phyloP scores from a whole-genome alignment of 345 rosid genomes.

The Syzygium oleosum region DNA sequence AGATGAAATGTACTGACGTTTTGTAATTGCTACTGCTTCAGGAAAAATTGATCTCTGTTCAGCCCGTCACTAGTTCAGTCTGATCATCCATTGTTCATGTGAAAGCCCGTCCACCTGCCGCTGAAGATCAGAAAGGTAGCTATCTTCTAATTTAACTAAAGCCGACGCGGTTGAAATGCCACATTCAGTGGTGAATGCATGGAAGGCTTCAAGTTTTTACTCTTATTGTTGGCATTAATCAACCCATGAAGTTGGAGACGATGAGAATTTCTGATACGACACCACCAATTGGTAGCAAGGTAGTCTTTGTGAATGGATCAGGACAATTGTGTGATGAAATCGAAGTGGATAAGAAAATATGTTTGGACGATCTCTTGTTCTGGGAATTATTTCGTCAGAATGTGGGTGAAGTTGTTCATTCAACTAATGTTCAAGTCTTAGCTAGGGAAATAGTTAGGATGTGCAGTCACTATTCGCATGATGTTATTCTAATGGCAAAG shows the following conservation, averaged over 20 bases:
- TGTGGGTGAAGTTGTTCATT: not conserved
- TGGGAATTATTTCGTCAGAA: constrained; percentile 1
- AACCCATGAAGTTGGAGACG: not conserved
- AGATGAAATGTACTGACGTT: too few relatives aligned
- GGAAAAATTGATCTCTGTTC: too few relatives aligned
- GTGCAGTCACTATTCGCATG: not conserved
- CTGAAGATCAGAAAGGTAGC: too few relatives aligned
- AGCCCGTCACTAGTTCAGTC: too few relatives aligned
- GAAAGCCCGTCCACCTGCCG: too few relatives aligned
- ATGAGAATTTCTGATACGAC: not conserved
- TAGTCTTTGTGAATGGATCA: not conserved
- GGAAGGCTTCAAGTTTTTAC: not conserved
- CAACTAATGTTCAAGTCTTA: not conserved
- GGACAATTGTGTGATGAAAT: not conserved
- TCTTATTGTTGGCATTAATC: not conserved
- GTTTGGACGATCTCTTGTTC: not conserved
- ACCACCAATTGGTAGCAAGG: not conserved
- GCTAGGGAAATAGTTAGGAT: constrained; percentile 2
- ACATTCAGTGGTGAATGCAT: not conserved
- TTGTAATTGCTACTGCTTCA: too few relatives aligned
- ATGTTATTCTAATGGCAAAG: constrained; percentile 1
- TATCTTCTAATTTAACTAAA: not conserved
- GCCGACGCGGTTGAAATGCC: not conserved
- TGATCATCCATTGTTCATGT: too few relatives aligned
- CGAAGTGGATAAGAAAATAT: not conserved